A percentile compares a stretch with the other conserved stretches of the same genome.
Conservation (phyloP, 1,284 basidiomycete genomes). For the Pseudozyma pruni region DNA sequence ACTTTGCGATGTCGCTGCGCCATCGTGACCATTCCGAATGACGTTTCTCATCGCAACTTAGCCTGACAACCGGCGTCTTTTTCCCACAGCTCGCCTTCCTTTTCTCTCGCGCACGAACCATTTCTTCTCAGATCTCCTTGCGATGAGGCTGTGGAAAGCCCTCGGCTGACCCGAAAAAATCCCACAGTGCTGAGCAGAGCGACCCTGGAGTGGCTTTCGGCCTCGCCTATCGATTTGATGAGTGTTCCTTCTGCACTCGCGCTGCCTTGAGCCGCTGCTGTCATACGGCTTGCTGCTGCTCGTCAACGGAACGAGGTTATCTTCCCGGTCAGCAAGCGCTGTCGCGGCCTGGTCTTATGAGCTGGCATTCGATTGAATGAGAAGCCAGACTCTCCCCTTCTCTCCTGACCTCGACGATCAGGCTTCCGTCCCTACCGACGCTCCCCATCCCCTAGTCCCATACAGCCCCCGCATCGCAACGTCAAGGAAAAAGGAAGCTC, state of each 20-base stretch:
- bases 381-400: not conserved
- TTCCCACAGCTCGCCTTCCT: not conserved
- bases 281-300: not conserved
- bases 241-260: too few species aligned
- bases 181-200: not conserved
- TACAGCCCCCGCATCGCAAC: not conserved
- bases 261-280: not conserved
- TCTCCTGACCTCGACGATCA: not conserved
- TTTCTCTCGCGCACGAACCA: too few species aligned
- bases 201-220: too few species aligned
- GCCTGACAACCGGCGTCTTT: conserved; percentile 17
- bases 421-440: not conserved
- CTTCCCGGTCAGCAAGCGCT: too few species aligned
- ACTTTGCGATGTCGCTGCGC: not conserved
- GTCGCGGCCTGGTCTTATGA: too few species aligned
- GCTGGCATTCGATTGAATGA: too few species aligned
- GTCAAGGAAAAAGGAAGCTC: conserved; percentile 1
- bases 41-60: not conserved
- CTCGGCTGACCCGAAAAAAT: too few species aligned
- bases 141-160: too few species aligned
- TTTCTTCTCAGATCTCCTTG: too few species aligned
- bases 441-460: not conserved
- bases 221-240: too few species aligned
- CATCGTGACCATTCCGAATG: conserved; percentile 9
- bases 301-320: not conserved